Evolutionary conservation across 1,139 yeast species (phyloP).

Genomic region (Nakaseomyces kungkrabaensis): DNA sequence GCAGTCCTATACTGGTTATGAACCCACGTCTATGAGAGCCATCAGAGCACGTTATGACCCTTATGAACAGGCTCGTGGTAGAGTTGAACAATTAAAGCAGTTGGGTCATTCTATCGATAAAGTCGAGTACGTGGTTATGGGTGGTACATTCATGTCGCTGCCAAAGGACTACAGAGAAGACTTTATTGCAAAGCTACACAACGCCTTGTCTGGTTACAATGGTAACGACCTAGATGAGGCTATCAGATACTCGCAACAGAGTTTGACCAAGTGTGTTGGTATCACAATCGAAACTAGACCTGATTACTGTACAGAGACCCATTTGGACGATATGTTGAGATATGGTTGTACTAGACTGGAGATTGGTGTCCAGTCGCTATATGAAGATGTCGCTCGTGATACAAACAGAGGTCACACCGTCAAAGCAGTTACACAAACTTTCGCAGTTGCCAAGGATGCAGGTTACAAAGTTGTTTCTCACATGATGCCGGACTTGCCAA

Average conservation of each 20-base stretch:
- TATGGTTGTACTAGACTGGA: conserved; percentile 97
- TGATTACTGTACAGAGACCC: conserved; percentile 95
- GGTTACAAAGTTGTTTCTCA: conserved; percentile 97
- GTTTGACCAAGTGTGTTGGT: conserved; percentile 95
- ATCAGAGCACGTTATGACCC: conserved; percentile 97
- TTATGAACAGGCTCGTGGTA: conserved; percentile 95
- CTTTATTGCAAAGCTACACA: conserved; percentile 82
- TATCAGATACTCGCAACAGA: conserved; percentile 81
- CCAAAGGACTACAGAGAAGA: conserved; percentile 82
- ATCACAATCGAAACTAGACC: conserved; percentile 98
- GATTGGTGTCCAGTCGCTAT: conserved; percentile 93
- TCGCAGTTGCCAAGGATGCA: conserved; percentile 91
- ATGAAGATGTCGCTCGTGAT: conserved; percentile 97
- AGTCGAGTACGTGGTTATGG: conserved; percentile 97
- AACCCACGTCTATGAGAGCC: conserved; percentile 98
- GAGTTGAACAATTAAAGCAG: conserved; percentile 90
- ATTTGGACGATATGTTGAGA: conserved; percentile 85
- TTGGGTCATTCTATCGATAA: conserved; percentile 95
- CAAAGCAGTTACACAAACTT: conserved; percentile 90
- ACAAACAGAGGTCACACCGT: conserved; percentile 98
- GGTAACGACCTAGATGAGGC: conserved; percentile 88
- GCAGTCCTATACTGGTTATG: conserved; percentile 96
- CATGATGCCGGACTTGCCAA: conserved; percentile 99
- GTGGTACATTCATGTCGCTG: conserved; percentile 96
- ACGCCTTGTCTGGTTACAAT: conserved; percentile 88